A percentile compares a stretch with the other conserved stretches of the same genome.
These are phyloP conservation scores for Chalaropsis thielavioides DNA, from an alignment of 2,329 filamentous ascomycete genomes.

Conservation along the genomic window DNA sequence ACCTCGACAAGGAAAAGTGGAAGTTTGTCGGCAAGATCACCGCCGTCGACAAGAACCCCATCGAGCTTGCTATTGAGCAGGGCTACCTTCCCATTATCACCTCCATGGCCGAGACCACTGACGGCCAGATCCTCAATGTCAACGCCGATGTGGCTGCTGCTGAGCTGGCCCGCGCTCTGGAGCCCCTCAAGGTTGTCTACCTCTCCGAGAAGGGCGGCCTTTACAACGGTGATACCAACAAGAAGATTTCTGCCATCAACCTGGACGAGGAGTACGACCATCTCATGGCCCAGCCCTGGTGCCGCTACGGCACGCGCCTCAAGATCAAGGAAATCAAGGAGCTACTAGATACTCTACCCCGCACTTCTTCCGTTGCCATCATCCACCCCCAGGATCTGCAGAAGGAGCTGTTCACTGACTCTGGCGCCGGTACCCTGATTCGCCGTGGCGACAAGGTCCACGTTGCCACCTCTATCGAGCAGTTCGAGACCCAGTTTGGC, in stretches of 20 bases:
- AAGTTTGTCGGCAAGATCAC: slow-evolving; percentile 92
- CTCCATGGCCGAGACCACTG: slow-evolving; percentile 85
- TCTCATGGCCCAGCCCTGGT: slow-evolving; percentile 89
- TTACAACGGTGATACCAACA: slow-evolving; percentile 81
- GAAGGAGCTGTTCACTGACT: slow-evolving; percentile 93
- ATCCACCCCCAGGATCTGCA: slow-evolving; percentile 93
- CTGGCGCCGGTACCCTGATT: slow-evolving; percentile 84
- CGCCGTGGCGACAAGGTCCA: slow-evolving; percentile 81
- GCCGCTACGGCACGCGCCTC: slow-evolving; percentile 80
- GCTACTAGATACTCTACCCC: slow-evolving; percentile 71
- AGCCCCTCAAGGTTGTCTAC: slow-evolving; percentile 95
- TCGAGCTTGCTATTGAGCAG: slow-evolving; percentile 80
- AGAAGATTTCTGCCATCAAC: slow-evolving; percentile 96
- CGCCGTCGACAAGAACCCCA: slow-evolving; percentile 75
- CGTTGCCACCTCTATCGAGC: slow-evolving; percentile 52
- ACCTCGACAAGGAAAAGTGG: slow-evolving; percentile 92
- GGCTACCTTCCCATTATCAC: slow-evolving; percentile 87
- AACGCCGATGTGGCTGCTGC: slow-evolving; percentile 95
- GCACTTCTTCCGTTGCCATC: slow-evolving; percentile 88
- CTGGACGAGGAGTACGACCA: slow-evolving; percentile 90
- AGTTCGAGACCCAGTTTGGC: slow-evolving; percentile 48
- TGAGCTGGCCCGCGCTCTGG: slow-evolving; percentile 73
- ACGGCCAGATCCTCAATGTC: slow-evolving; percentile 89
- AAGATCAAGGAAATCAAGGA: slow-evolving; percentile 99
- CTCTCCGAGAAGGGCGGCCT: slow-evolving; percentile 95